Evolutionary conservation across 257 asterid genomes (phyloP).

Genomic region (Plantago major): DNA sequence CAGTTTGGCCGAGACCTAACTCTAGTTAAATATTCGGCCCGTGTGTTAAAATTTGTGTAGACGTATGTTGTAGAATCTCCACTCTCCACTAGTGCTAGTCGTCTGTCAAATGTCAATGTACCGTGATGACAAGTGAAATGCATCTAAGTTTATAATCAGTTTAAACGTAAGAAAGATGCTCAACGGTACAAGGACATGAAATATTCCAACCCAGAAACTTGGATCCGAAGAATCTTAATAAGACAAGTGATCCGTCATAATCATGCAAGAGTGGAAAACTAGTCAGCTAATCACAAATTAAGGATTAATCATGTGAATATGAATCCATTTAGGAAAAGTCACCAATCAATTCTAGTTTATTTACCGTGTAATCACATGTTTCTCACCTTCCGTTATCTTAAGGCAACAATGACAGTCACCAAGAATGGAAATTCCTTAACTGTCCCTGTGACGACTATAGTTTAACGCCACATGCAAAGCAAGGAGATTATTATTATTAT

Average conservation of each 20-base stretch:
- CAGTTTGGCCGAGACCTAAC: no score
- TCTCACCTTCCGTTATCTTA: background rate
- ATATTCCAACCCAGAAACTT: conserved; percentile 8
- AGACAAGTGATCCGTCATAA: background rate
- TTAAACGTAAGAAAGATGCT: conserved; percentile 9
- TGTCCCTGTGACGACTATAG: background rate
- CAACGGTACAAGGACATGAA: conserved; percentile 16
- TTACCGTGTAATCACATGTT: background rate
- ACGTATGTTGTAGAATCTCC: no score
- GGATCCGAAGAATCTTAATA: conserved; percentile 6
- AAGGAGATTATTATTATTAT: no score
- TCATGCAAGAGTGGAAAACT: conserved; percentile 8
- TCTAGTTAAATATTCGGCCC: no score
- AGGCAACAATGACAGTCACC: conserved; percentile 1
- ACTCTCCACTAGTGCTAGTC: background rate
- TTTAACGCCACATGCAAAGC: no score
- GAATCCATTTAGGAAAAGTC: no score
- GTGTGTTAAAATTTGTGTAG: no score
- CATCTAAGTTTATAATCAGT: conserved; percentile 2
- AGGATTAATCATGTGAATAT: background rate
- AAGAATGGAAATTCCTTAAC: background rate
- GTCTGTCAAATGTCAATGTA: no score
- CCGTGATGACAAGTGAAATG: background rate
- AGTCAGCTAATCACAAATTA: conserved; percentile 1
- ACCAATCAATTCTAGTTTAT: no score